phyloP scores from a whole-genome alignment of 2,329 filamentous ascomycete species.

The Stachybotrys chlorohalonatus region DNA sequence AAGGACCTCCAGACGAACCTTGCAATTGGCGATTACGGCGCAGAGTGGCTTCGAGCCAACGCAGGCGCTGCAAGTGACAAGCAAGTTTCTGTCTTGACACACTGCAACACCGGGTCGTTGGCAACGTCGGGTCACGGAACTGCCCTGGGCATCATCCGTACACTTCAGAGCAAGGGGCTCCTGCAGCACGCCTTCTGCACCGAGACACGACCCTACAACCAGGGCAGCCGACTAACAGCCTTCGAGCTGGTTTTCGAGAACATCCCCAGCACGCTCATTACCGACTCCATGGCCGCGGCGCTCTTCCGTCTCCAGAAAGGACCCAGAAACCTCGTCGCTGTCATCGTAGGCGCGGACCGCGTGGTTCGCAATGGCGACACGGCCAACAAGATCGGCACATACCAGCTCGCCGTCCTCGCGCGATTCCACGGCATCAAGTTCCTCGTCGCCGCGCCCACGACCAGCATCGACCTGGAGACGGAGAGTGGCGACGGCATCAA shows the following conservation, averaged over 20 bases:
- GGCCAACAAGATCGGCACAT: slow-evolving; percentile 97
- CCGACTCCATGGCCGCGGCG: slow-evolving; percentile 92
- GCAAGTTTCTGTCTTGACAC: slow-evolving; percentile 74
- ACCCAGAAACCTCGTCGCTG: slow-evolving; percentile 64
- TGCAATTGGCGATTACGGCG: slow-evolving; percentile 73
- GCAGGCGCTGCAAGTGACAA: slow-evolving; percentile 35
- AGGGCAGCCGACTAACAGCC: slow-evolving; percentile 87
- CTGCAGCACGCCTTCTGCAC: slow-evolving; percentile 88
- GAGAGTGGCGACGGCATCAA: slow-evolving; percentile 69
- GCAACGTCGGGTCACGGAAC: slow-evolving; percentile 98
- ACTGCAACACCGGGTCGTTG: slow-evolving; percentile 96
- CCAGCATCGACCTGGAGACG: slow-evolving; percentile 82
- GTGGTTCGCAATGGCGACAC: slow-evolving; percentile 96
- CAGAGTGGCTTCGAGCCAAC: slow-evolving; percentile 68
- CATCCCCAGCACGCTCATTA: slow-evolving; percentile 85
- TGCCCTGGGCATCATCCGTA: slow-evolving; percentile 86
- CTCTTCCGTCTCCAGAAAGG: slow-evolving; percentile 59
- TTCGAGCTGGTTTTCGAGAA: slow-evolving; percentile 93
- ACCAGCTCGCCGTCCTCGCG: slow-evolving; percentile 84
- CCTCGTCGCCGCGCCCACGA: slow-evolving; percentile 87
- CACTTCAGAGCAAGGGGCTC: slow-evolving; percentile 55
- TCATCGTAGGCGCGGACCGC: slow-evolving; percentile 90
- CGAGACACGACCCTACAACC: slow-evolving; percentile 95
- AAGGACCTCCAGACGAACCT: slow-evolving; percentile 85
- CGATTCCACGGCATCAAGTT: slow-evolving; percentile 86